A percentile compares a stretch with the other conserved stretches of the same genome.
Evolutionary conservation across 148 eudicot genomes (phyloP).

Genomic region (Vaccinium myrtillus): DNA sequence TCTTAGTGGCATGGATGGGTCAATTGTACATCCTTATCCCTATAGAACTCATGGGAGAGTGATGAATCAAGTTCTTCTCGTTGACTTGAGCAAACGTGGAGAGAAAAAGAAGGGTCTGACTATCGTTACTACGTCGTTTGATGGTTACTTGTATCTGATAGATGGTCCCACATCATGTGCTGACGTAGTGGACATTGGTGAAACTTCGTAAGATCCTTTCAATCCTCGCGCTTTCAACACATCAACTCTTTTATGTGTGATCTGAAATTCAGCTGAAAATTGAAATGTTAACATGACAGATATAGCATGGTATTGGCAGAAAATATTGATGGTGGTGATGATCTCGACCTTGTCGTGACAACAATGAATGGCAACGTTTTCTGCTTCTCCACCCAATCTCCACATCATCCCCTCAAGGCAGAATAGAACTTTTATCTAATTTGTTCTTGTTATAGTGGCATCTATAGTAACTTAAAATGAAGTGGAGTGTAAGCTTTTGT

Average conservation of each 20-base stretch:
- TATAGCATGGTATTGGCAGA: conserved; percentile 99
- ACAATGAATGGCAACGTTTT: conserved; percentile 99
- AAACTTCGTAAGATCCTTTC: conserved; percentile 78
- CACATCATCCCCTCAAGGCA: conserved; percentile 96
- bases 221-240: background rate
- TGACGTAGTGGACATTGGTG: conserved; percentile 97
- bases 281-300: conserved; percentile 45
- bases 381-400: conserved; percentile 94
- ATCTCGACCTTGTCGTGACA: conserved; percentile 96
- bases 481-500: background rate
- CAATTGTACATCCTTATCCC: conserved; percentile 78
- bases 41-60: conserved; percentile 98
- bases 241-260: background rate
- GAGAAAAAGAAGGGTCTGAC: conserved; percentile 87
- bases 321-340: conserved; percentile 98
- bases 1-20: conserved; percentile 92
- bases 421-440: background rate
- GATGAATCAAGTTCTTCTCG: conserved; percentile 92
- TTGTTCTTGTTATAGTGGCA: background rate
- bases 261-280: conserved; percentile 11
- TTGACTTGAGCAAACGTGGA: conserved; percentile 82
- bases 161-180: conserved; percentile 98
- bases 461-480: background rate
- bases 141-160: conserved; percentile 93
- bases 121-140: conserved; percentile 91